Percentiles rank a stretch among this genome's conserved stretches.
These are phyloP conservation scores for Akanthomyces muscarius DNA, from an alignment of 2,329 filamentous ascomycete species.

Conservation along the genomic window DNA sequence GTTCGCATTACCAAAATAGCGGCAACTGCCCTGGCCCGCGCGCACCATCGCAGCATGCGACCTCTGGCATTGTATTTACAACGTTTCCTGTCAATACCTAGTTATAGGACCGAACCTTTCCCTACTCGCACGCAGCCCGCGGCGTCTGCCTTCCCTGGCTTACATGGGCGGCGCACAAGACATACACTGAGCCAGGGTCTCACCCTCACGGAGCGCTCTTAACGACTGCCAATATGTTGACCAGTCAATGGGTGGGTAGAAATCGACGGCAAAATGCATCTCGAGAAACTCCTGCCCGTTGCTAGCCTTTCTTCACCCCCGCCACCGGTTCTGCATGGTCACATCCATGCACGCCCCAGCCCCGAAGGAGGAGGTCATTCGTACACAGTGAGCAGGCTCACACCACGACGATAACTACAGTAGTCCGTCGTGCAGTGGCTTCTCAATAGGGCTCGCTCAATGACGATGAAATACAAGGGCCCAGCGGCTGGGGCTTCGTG, in stretches of 20 bases:
- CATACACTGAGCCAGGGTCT: background rate
- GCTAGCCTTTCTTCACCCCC: background rate
- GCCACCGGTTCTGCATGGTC: background rate
- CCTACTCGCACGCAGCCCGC: background rate
- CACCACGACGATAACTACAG: background rate
- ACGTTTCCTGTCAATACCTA: background rate
- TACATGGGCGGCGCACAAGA: background rate
- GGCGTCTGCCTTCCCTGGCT: background rate
- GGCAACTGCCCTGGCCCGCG: background rate
- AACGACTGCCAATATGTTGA: background rate
- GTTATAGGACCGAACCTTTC: background rate
- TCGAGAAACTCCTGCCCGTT: background rate
- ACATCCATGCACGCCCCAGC: background rate
- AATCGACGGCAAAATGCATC: background rate
- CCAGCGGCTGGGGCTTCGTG: background rate
- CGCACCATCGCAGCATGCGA: background rate
- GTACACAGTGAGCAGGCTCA: background rate
- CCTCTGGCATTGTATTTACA: background rate
- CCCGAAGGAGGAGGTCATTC: background rate
- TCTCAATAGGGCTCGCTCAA: background rate
- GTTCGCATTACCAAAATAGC: background rate
- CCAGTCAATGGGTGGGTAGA: background rate
- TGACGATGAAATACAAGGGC: conserved; percentile 1
- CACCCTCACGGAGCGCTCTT: background rate
- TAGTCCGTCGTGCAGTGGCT: background rate